Base-by-base conservation (phyloP, 2,329 filamentous ascomycete species). In the Arthrobotrys megalospora region DNA sequence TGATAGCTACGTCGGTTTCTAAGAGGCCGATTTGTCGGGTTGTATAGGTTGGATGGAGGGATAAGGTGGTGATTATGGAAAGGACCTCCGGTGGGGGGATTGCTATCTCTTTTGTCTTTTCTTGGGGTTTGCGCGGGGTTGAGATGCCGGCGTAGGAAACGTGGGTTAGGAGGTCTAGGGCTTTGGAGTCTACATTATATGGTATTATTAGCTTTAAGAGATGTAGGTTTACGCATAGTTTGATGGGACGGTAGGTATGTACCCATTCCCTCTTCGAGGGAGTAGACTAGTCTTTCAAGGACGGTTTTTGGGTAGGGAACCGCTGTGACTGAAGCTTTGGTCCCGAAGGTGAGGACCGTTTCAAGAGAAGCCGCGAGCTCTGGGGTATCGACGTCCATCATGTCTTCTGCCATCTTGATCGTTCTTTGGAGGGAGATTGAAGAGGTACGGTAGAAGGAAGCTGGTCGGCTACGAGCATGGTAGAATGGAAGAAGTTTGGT, bases 261-360 rank as follows among this genome's bases (percentile, higher is more conserved):
- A 73, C 76, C 53, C 50, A 77, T 66, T n/a, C 66, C 66, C 19
- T 77, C 73, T 19, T 77, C 73, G 43, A 77, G 60, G 12, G 50
- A 38, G 45, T 28, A 52, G 6, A 41, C 53, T 24, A 77, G 34
- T 6, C 28, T 24, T 12, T 50, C 48, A 6, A 66, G 43, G 34
- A 77, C 34, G n/a, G 65, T 50, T 24, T 36, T 66, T 14, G 69
- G 73, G 14, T 58, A 67, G 4, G 38, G 28, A 36, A 62, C 52
- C 8, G 73, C 58, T 38, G 14, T 34, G 7, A 77, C 65, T 32
- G 36, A 14, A 7, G 76, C 69, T 34, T 34, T 52, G 6, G 63
- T 72, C 12, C 76, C 69, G 28, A 73, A 67, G 16, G 55, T 12
- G 32, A 5, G 7, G 50, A 12, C 8, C 12, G 11, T 47, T 55